phyloP scores from a whole-genome alignment of 805 yeast genomes.

The Limtongozyma cylindracea region DNA sequence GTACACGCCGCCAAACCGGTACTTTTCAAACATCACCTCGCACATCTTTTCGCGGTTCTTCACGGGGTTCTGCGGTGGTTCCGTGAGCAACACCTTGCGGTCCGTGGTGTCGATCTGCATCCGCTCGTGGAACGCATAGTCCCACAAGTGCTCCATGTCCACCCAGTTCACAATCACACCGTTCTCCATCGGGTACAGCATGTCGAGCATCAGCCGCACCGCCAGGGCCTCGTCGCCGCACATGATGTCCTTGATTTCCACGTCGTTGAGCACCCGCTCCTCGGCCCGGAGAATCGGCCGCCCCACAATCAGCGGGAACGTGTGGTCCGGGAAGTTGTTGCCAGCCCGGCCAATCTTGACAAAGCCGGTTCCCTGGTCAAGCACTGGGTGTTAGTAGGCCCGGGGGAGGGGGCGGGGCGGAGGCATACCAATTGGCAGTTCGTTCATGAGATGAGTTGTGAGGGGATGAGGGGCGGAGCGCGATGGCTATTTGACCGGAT shows the following conservation, averaged over 20 bases:
- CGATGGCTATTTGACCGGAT: too few relatives aligned
- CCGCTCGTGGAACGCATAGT: conserved; percentile 82
- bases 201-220: conserved; percentile 71
- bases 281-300: conserved; percentile 94
- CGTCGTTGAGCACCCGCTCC: conserved; percentile 43
- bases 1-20: conserved; percentile 77
- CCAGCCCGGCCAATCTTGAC: conserved; percentile 95
- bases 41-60: conserved; percentile 82
- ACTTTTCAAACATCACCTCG: conserved; percentile 79
- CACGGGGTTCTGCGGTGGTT: conserved; percentile 94
- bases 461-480: too few relatives aligned
- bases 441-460: too few relatives aligned
- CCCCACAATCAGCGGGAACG: conserved; percentile 94
- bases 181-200: conserved; percentile 97
- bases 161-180: conserved; percentile 97
- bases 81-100: conserved; percentile 69
- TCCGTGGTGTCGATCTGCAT: conserved; percentile 59
- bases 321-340: conserved; percentile 87
- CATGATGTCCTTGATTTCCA: conserved; percentile 87
- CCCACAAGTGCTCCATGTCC: conserved; percentile 97
- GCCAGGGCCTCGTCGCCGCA: conserved; percentile 91
- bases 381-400: conserved; percentile 22
- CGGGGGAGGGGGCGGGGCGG: neutral
- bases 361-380: conserved; percentile 98
- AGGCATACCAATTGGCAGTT: conserved; percentile 4